These are phyloP conservation scores for Boletales sp. DNA, from an alignment of 768 basidiomycete species.

Conservation along the genomic window DNA sequence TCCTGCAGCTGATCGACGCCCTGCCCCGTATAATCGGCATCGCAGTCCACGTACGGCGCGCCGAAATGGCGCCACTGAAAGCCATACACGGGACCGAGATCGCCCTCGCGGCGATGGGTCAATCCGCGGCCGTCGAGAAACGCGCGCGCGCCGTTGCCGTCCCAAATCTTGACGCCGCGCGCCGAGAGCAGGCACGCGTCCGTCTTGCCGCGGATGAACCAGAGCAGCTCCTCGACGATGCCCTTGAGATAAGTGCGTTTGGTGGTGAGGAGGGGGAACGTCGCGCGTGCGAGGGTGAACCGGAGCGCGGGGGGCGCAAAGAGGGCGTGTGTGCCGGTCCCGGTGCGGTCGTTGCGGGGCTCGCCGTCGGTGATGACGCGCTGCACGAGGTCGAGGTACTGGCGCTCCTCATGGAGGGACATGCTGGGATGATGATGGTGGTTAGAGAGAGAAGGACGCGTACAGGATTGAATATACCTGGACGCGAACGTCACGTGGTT, in stretches of 20 bases:
- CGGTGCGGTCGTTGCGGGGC: constrained; percentile 83
- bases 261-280: constrained; percentile 89
- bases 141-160: constrained; percentile 87
- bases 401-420: constrained; percentile 73
- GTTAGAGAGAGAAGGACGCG: background rate
- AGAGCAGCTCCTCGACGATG: constrained; percentile 90
- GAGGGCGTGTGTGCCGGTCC: constrained; percentile 88
- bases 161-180: constrained; percentile 96
- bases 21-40: constrained; percentile 71
- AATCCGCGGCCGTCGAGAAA: constrained; percentile 85
- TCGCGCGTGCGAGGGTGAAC: constrained; percentile 75
- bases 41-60: constrained; percentile 73
- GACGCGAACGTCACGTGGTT: constrained; percentile 8
- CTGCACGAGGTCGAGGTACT: constrained; percentile 83
- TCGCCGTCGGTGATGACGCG: constrained; percentile 76
- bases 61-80: constrained; percentile 98
- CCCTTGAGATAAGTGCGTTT: constrained; percentile 92
- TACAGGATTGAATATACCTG: background rate
- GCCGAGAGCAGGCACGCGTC: constrained; percentile 72
- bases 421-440: constrained; percentile 7
- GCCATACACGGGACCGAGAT: constrained; percentile 95
- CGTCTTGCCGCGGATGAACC: constrained; percentile 87
- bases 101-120: constrained; percentile 82
- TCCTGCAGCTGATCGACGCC: constrained; percentile 92
- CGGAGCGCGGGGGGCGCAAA: constrained; percentile 90